Evolutionary conservation across 1,284 basidiomycete species (phyloP).

Genomic region (Sutorius eximius): DNA sequence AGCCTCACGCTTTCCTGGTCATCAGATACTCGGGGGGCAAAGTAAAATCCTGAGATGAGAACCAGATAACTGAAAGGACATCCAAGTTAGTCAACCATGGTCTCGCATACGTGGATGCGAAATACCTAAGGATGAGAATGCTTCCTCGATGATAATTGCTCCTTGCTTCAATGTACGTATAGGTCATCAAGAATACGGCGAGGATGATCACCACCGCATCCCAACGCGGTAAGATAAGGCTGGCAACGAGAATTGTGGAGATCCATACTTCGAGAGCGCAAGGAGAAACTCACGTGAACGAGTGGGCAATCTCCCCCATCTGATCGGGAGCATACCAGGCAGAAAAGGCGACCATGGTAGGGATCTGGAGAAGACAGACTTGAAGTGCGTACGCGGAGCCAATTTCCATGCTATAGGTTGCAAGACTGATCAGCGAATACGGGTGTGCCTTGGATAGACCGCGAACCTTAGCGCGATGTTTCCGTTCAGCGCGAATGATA

Average conservation of each 20-base stretch:
- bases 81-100: constrained; percentile 1
- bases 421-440: constrained; percentile 5
- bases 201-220: constrained; percentile 95
- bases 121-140: constrained; percentile 85
- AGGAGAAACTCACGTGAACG: constrained; percentile 74
- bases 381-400: constrained; percentile 98
- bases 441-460: background rate
- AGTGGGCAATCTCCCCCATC: constrained; percentile 81
- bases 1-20: constrained; percentile 21
- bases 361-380: constrained; percentile 96
- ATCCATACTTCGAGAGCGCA: background rate
- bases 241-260: constrained; percentile 33
- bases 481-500: constrained; percentile 97
- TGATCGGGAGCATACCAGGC: constrained; percentile 86
- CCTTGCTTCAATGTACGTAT: constrained; percentile 98
- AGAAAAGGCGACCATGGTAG: constrained; percentile 98
- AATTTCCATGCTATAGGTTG: constrained; percentile 89
- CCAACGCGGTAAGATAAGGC: constrained; percentile 98
- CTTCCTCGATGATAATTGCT: constrained; percentile 96
- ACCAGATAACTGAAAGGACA: constrained; percentile 51
- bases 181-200: constrained; percentile 95
- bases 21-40: constrained; percentile 41
- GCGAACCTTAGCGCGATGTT: constrained; percentile 93
- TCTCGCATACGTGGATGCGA: background rate
- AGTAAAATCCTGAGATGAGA: constrained; percentile 61